Evolutionary conservation across 495 filamentous ascomycete species (phyloP), one percentile per base, ranked within the genome.

Genomic region (Staphylotrichum tortipilum): DNA sequence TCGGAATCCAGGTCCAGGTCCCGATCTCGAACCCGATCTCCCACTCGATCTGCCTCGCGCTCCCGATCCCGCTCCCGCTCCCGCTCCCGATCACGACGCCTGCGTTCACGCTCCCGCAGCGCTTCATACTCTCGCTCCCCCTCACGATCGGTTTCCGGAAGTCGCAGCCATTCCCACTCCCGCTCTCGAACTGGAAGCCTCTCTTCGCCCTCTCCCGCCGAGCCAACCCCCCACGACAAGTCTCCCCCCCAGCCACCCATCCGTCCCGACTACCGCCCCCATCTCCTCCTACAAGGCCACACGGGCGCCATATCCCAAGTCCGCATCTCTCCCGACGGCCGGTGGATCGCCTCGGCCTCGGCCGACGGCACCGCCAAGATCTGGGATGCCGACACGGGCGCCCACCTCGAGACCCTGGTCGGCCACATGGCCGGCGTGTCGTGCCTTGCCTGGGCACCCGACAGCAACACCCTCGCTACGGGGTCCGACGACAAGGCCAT

Each of bases 401-500:
- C 76, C 59, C 80, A 86, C 56, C 75, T 88, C 49, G 84, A 94
- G 56, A 92, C 87, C 0, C 78, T 98, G n/a, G 83, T 94, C 59
- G 92, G 89, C 22, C 92, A 98, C 69, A 76, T 95, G 53, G 89
- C 92, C 1, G 92, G 92, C 52, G 79, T 98, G 11, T 91, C 86
- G 0, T 88, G 87, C 22, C 73, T 98, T 19, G 83, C 90, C 26
- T 98, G 92, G 92, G 78, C 81, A 41, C 91, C 94, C 2, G 89
- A 95, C 65, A 87, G 83, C 33, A 77, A 81, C 56, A 85, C 82
- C 3, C 75, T 98, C 38, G 94, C 90, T 0, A 89, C 89, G 15
- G 92, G 92, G 9, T 89, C 85, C 22, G 92, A 98, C 65, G 92
- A 98, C 74, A 98, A 97, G 64, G 82, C 86, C 0, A 96, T 98